These are phyloP conservation scores for Pyrenochaeta sp. DNA, from an alignment of 2,329 filamentous ascomycete genomes.

Conservation along the genomic window DNA sequence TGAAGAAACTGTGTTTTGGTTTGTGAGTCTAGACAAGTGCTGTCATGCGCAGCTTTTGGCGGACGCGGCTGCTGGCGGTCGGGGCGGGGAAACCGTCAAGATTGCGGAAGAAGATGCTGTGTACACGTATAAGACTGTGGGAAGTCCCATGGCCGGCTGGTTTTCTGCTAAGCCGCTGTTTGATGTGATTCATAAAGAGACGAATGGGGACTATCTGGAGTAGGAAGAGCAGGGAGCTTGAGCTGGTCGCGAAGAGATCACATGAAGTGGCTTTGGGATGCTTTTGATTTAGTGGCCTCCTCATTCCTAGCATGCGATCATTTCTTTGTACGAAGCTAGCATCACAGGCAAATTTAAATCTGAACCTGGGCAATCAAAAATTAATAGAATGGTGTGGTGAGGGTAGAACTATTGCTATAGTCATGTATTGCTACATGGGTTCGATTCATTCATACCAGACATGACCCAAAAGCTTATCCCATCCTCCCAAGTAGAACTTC, in stretches of 20 bases:
- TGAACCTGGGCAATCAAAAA: too few relatives aligned
- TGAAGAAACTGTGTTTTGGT: conserved; percentile 64
- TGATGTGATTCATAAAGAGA: conserved; percentile 72
- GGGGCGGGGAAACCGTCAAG: conserved; percentile 70
- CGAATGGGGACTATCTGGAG: conserved; percentile 63
- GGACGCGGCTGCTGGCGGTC: conserved; percentile 65
- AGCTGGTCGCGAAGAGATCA: too few relatives aligned
- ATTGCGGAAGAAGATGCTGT: conserved; percentile 73
- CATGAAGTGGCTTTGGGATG: neutral
- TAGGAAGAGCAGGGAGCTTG: conserved; percentile 27
- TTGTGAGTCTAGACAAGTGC: conserved; percentile 62
- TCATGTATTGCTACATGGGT: neutral
- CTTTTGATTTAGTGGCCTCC: neutral
- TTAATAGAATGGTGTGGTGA: too few relatives aligned
- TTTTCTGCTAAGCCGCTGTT: conserved; percentile 77
- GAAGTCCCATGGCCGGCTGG: conserved; percentile 67
- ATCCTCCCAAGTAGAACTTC: too few relatives aligned
- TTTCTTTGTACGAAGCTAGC: neutral
- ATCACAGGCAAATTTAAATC: neutral
- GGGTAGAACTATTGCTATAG: neutral
- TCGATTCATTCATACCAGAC: too few relatives aligned
- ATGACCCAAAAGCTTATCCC: too few relatives aligned
- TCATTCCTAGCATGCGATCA: neutral
- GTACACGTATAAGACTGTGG: conserved; percentile 73
- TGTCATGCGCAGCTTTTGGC: conserved; percentile 63